These are phyloP conservation scores for Phytophthora gonapodyides DNA, from an alignment of 352 stramenopile species.

Conservation along the genomic window DNA sequence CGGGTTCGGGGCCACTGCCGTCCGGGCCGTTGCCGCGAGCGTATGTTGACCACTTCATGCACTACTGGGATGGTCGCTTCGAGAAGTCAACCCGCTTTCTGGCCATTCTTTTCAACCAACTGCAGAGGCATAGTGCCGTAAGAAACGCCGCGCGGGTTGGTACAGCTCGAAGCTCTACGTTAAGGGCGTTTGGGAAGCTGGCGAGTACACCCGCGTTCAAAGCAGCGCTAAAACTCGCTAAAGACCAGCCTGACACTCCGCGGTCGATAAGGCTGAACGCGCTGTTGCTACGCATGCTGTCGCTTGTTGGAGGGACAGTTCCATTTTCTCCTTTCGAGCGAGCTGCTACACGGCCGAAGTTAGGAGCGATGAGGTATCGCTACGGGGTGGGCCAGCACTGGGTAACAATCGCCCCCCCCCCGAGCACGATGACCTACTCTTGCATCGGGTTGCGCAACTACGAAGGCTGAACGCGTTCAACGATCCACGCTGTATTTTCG, in stretches of 20 bases:
- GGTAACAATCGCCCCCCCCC: constrained; percentile 24
- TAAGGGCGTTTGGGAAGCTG: too few relatives aligned
- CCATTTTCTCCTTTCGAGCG: constrained; percentile 8
- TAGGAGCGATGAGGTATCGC: too few relatives aligned
- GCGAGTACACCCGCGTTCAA: neutral
- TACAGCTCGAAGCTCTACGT: neutral
- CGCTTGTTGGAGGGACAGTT: constrained; percentile 1
- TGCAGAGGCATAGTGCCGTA: neutral
- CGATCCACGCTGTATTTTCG: neutral
- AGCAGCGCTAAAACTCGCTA: neutral
- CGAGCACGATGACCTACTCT: constrained; percentile 27
- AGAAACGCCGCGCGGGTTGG: neutral
- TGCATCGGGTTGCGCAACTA: constrained; percentile 15
- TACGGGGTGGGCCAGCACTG: constrained; percentile 29
- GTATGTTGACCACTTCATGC: too few relatives aligned
- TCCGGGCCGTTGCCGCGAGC: too few relatives aligned
- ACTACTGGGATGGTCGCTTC: too few relatives aligned
- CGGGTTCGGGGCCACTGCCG: too few relatives aligned
- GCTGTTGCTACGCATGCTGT: neutral
- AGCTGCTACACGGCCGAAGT: neutral
- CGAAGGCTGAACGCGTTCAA: neutral
- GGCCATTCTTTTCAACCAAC: constrained; percentile 1
- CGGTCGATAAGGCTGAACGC: neutral
- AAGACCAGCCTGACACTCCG: neutral
- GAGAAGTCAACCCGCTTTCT: too few relatives aligned